Conservation (phyloP, 768 basidiomycete genomes). For the Mycena chlorophos region DNA sequence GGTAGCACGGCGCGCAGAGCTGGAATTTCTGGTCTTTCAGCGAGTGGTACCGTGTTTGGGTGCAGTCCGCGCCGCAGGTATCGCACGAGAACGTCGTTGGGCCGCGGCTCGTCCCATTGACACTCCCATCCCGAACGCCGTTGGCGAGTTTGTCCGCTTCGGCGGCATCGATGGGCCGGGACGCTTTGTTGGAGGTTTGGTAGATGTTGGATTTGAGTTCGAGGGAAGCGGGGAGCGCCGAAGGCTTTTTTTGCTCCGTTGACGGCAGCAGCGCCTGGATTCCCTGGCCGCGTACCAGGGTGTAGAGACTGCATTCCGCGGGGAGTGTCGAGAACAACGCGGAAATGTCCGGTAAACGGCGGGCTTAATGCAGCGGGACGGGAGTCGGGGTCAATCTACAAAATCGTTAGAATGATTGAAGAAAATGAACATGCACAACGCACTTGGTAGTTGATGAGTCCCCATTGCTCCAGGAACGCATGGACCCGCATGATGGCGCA, state of each 20-base stretch:
- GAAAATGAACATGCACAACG: constrained; percentile 21
- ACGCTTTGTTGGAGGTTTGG: constrained; percentile 83
- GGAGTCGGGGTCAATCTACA: constrained; percentile 93
- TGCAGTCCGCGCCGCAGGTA: constrained; percentile 94
- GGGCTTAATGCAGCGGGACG: constrained; percentile 92
- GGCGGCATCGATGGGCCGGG: constrained; percentile 61
- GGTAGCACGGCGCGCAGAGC: constrained; percentile 89
- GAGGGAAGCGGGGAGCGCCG: constrained; percentile 65
- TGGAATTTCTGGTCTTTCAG: constrained; percentile 91
- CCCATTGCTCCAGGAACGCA: constrained; percentile 99
- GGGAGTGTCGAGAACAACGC: constrained; percentile 94
- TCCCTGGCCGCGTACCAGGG: constrained; percentile 65
- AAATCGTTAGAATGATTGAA: constrained; percentile 8
- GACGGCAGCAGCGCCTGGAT: constrained; percentile 41
- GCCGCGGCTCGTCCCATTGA: constrained; percentile 45
- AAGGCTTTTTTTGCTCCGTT: constrained; percentile 52
- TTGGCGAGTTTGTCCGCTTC: constrained; percentile 71
- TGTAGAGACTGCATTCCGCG: constrained; percentile 94
- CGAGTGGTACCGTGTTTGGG: constrained; percentile 84
- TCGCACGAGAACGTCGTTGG: constrained; percentile 68
- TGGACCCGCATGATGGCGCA: constrained; percentile 99
- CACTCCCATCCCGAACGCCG: constrained; percentile 48
- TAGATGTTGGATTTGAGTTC: constrained; percentile 88
- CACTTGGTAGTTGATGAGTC: constrained; percentile 97
- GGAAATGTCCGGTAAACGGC: constrained; percentile 98